These are phyloP conservation scores for Populus davidiana DNA, from an alignment of 345 rosid genomes.

Conservation along the genomic window DNA sequence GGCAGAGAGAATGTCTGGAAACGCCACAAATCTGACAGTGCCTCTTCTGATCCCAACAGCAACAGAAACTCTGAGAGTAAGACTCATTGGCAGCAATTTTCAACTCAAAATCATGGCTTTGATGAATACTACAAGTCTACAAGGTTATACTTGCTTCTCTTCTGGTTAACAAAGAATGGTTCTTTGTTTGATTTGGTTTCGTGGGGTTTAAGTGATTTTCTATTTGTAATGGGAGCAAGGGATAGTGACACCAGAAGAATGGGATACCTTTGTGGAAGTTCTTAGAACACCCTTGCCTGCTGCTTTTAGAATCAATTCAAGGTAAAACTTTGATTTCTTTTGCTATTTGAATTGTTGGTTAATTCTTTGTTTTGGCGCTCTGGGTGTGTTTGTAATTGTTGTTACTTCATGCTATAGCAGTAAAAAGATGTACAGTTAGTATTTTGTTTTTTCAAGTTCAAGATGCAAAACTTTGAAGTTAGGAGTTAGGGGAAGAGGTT, in stretches of 20 bases:
- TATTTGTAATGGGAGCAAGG: conserved; percentile 62
- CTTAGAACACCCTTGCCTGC: conserved; percentile 91
- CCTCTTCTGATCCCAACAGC: conserved; percentile 27
- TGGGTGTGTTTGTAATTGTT: neutral
- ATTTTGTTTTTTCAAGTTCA: no score
- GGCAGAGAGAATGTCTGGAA: conserved; percentile 71
- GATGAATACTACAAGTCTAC: conserved; percentile 93
- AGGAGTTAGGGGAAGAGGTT: neutral
- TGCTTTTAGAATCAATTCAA: conserved; percentile 90
- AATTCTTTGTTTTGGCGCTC: neutral
- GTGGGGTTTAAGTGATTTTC: neutral
- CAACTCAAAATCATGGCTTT: conserved; percentile 62
- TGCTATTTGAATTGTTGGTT: neutral
- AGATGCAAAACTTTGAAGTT: neutral
- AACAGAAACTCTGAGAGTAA: conserved; percentile 16
- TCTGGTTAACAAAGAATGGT: neutral
- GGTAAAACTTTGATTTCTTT: conserved; percentile 28
- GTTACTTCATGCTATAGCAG: neutral
- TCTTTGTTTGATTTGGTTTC: neutral
- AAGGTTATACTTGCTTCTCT: conserved; percentile 39
- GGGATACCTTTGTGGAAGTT: conserved; percentile 67
- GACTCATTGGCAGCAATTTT: conserved; percentile 54
- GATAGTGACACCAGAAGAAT: conserved; percentile 66
- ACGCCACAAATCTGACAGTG: conserved; percentile 49
- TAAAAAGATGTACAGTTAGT: neutral